Conservation (phyloP, 345 rosid genomes). For the Salix arbutifolia region DNA sequence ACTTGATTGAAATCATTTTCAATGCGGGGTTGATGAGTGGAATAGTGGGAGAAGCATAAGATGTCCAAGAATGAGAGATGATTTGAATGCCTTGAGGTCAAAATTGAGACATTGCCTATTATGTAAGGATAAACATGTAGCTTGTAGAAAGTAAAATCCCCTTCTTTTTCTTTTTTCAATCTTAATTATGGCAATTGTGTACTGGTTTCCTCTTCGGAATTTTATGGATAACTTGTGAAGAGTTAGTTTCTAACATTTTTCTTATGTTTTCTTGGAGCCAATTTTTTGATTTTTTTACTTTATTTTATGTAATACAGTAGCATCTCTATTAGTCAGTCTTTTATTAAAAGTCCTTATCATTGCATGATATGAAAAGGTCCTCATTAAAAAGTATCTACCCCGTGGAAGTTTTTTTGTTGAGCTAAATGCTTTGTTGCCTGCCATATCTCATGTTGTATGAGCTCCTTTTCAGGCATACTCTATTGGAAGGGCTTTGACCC, state of each 20-base stretch:
- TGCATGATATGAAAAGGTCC: background rate
- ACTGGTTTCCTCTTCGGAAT: background rate
- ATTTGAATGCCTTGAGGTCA: background rate
- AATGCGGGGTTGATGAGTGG: background rate
- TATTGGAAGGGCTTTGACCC: constrained; percentile 94
- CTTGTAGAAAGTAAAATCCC: background rate
- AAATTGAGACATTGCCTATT: background rate
- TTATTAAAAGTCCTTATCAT: background rate
- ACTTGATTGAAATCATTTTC: background rate
- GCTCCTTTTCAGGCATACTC: constrained; percentile 71
- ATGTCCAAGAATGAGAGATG: background rate
- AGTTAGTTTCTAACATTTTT: background rate
- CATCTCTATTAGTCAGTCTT: background rate
- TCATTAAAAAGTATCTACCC: background rate
- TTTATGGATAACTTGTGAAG: background rate
- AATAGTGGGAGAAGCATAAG: background rate
- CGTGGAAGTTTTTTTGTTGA: background rate
- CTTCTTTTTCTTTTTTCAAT: background rate
- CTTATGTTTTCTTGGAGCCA: background rate
- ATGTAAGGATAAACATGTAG: background rate
- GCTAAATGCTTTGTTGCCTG: background rate
- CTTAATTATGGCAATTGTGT: background rate
- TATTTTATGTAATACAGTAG: background rate
- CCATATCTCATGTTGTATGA: background rate
- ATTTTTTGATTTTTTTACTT: too few relatives aligned